Evolutionary conservation across 768 basidiomycete species (phyloP).

Genomic region (Kwoniella dendrophila): DNA sequence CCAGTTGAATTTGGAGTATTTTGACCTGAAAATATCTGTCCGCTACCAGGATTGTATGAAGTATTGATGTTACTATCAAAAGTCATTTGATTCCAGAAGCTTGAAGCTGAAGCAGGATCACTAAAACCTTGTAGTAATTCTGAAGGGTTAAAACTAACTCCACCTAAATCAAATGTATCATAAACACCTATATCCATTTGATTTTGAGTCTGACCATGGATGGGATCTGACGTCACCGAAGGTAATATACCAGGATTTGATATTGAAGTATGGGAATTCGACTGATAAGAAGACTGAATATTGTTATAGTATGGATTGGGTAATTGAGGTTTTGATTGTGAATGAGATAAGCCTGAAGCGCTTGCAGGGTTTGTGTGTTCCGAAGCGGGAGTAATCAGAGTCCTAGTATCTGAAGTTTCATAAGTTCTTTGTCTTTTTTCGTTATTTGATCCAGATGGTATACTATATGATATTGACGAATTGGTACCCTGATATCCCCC

Average conservation of each 20-base stretch:
- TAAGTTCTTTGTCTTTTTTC: slow-evolving; percentile 29
- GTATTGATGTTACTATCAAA: slow-evolving; percentile 5
- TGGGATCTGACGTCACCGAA: neutral
- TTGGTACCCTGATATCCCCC: slow-evolving; percentile 5
- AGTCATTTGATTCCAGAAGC: slow-evolving; percentile 40
- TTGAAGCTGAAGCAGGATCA: slow-evolving; percentile 19
- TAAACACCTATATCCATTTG: slow-evolving; percentile 12
- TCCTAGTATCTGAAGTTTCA: slow-evolving; percentile 47
- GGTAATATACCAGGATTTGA: neutral
- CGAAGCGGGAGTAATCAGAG: slow-evolving; percentile 9
- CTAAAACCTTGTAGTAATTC: slow-evolving; percentile 49
- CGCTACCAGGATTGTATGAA: slow-evolving; percentile 4
- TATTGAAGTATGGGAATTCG: neutral
- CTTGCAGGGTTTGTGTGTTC: no score
- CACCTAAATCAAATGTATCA: slow-evolving; percentile 42
- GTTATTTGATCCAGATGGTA: neutral
- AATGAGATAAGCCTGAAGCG: no score
- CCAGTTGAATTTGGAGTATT: slow-evolving; percentile 24
- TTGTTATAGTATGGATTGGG: neutral
- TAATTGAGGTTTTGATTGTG: no score
- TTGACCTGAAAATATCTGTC: slow-evolving; percentile 15
- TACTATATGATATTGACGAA: neutral
- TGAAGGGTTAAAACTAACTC: slow-evolving; percentile 46
- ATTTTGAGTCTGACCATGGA: slow-evolving; percentile 3
- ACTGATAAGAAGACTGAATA: no score